Percentiles rank a stretch among this genome's conserved stretches.
These are phyloP conservation scores for Silybum marianum DNA, from an alignment of 129 eudicot genomes.

Conservation along the genomic window DNA sequence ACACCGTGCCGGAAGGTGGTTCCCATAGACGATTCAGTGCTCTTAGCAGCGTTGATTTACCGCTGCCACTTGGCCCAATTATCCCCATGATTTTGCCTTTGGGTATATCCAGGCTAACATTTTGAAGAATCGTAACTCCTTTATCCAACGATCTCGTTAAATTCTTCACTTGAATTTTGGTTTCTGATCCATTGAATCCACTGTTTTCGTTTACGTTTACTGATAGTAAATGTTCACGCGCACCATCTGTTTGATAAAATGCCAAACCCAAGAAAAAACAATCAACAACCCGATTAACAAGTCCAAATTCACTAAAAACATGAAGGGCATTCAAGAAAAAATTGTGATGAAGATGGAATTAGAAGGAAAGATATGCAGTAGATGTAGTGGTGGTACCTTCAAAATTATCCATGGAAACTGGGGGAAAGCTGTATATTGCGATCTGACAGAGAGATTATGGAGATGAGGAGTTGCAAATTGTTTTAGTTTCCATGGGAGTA, in stretches of 20 bases:
- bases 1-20: slow-evolving; percentile 75
- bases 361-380: neutral
- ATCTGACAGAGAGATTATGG: neutral
- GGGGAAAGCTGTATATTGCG: neutral
- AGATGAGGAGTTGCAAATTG: slow-evolving; percentile 12
- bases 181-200: slow-evolving; percentile 5
- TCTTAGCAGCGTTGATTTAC: slow-evolving; percentile 83
- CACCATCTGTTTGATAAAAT: slow-evolving; percentile 43
- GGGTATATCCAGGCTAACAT: slow-evolving; percentile 64
- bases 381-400: slow-evolving; percentile 38
- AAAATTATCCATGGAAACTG: slow-evolving; percentile 40
- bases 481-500: neutral
- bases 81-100: slow-evolving; percentile 81
- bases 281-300: neutral
- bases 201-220: slow-evolving; percentile 33
- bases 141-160: slow-evolving; percentile 55
- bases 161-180: slow-evolving; percentile 53
- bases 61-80: slow-evolving; percentile 99
- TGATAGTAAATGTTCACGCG: slow-evolving; percentile 46
- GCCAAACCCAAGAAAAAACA: slow-evolving; percentile 3
- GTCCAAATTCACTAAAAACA: neutral
- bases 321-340: too few species aligned
- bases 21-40: slow-evolving; percentile 91
- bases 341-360: too few species aligned
- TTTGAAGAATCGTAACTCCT: slow-evolving; percentile 57